A percentile compares a stretch with the other conserved stretches of the same genome.
Evolutionary conservation across 2,329 filamentous ascomycete species (phyloP).

Genomic region (Paecilomyces sp.): DNA sequence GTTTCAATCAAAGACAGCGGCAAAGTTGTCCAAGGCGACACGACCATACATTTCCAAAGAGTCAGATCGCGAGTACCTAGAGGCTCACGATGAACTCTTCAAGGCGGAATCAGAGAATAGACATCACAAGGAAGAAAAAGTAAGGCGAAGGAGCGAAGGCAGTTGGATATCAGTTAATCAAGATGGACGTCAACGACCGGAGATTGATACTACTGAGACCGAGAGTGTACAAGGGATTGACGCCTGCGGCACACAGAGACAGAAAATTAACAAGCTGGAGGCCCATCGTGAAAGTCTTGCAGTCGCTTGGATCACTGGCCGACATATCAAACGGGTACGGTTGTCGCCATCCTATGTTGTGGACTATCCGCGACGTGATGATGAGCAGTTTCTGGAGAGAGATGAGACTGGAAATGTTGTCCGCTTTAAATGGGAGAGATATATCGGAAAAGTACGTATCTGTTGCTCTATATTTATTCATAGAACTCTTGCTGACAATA

Average conservation of each 20-base stretch:
- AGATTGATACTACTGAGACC: neutral
- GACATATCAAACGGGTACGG: slow-evolving; percentile 30
- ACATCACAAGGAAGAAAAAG: neutral
- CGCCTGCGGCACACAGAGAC: slow-evolving; percentile 3
- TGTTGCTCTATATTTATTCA: neutral
- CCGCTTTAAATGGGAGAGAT: slow-evolving; percentile 24
- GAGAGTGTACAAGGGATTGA: slow-evolving; percentile 2
- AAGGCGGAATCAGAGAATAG: neutral
- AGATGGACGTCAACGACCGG: neutral
- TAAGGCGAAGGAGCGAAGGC: neutral
- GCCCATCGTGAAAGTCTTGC: slow-evolving; percentile 26
- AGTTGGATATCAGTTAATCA: neutral
- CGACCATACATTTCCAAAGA: slow-evolving; percentile 25
- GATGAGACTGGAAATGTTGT: slow-evolving; percentile 12
- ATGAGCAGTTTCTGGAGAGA: slow-evolving; percentile 18
- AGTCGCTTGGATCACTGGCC: slow-evolving; percentile 31
- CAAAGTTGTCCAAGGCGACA: slow-evolving; percentile 23
- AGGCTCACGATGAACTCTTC: neutral
- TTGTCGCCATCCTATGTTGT: slow-evolving; percentile 23
- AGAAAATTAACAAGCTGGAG: slow-evolving; percentile 22
- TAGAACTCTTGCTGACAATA: slow-evolving; percentile 1
- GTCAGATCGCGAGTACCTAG: slow-evolving; percentile 14
- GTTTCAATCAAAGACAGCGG: slow-evolving; percentile 20
- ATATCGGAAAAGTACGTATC: slow-evolving; percentile 21
- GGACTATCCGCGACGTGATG: slow-evolving; percentile 11